A percentile compares a stretch with the other conserved stretches of the same genome.
phyloP scores from a whole-genome alignment of 805 yeast species.

The Yarrowia phangngaensis region DNA sequence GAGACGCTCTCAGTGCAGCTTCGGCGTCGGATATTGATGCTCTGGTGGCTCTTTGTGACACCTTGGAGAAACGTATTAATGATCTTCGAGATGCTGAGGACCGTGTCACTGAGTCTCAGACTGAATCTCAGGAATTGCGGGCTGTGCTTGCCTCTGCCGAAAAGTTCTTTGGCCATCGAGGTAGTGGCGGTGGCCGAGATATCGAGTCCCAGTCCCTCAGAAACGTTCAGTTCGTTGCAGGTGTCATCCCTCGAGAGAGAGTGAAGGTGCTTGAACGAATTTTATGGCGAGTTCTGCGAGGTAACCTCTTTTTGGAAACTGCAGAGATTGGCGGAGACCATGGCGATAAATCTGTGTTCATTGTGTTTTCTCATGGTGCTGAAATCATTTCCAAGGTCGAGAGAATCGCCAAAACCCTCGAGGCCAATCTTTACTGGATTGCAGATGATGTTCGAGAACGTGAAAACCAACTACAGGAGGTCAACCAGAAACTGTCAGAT shows the following conservation, averaged over 20 bases:
- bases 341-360: constrained; percentile 77
- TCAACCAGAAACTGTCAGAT: constrained; percentile 51
- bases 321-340: constrained; percentile 67
- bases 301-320: constrained; percentile 77
- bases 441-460: constrained; percentile 47
- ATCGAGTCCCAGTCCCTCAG: constrained; percentile 28
- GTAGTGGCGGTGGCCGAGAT: constrained; percentile 28
- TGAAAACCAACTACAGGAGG: constrained; percentile 39
- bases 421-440: constrained; percentile 69
- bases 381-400: constrained; percentile 66
- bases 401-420: constrained; percentile 84
- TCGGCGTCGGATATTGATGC: constrained; percentile 64
- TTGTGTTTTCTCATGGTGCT: constrained; percentile 88
- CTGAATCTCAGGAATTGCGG: constrained; percentile 66
- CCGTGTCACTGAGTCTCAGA: constrained; percentile 58
- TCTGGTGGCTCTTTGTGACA: constrained; percentile 55
- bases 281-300: constrained; percentile 88
- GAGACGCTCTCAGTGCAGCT: constrained; percentile 42
- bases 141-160: constrained; percentile 52
- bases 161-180: constrained; percentile 45
- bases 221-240: constrained; percentile 59
- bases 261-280: constrained; percentile 72
- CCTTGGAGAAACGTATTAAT: constrained; percentile 67
- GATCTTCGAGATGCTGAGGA: constrained; percentile 70
- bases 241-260: constrained; percentile 73